phyloP scores from a whole-genome alignment of 495 filamentous ascomycete species.

The Penicillium argentinense region DNA sequence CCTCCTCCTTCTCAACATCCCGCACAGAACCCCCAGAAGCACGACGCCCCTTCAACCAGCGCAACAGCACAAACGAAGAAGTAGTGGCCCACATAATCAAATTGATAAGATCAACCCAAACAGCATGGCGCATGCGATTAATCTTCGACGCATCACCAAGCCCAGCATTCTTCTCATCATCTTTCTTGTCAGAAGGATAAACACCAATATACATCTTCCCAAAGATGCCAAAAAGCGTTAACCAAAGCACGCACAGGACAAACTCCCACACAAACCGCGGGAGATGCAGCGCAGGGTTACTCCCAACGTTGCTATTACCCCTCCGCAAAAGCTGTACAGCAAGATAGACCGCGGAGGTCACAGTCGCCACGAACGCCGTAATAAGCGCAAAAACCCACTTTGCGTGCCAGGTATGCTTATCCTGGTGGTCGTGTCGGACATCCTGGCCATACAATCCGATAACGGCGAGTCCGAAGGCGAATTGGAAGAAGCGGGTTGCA shows the following conservation, averaged over 20 bases:
- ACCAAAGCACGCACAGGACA: slow-evolving; percentile 70
- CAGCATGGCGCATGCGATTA: slow-evolving; percentile 78
- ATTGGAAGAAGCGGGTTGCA: slow-evolving; percentile 64
- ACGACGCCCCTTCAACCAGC: slow-evolving; percentile 35
- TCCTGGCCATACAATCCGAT: slow-evolving; percentile 77
- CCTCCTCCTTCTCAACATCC: slow-evolving; percentile 21
- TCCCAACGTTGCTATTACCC: slow-evolving; percentile 31
- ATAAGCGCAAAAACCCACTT: slow-evolving; percentile 80
- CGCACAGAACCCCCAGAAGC: not conserved
- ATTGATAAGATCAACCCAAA: slow-evolving; percentile 78
- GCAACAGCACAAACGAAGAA: slow-evolving; percentile 39
- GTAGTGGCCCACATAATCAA: slow-evolving; percentile 70
- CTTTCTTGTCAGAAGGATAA: slow-evolving; percentile 35
- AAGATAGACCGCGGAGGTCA: slow-evolving; percentile 61
- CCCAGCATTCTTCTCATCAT: slow-evolving; percentile 39
- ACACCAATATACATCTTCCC: slow-evolving; percentile 75
- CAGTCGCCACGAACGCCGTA: slow-evolving; percentile 57
- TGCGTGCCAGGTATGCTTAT: slow-evolving; percentile 49
- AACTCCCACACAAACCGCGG: slow-evolving; percentile 66
- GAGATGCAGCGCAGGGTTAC: slow-evolving; percentile 15
- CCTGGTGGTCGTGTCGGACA: slow-evolving; percentile 56
- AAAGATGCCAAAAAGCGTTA: slow-evolving; percentile 79
- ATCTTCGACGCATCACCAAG: slow-evolving; percentile 39
- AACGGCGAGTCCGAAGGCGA: slow-evolving; percentile 72
- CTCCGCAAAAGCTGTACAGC: slow-evolving; percentile 52